A percentile compares a stretch with the other conserved stretches of the same genome.
Evolutionary conservation across 2,329 filamentous ascomycete species (phyloP).

Genomic region (Botrytis squamosa): DNA sequence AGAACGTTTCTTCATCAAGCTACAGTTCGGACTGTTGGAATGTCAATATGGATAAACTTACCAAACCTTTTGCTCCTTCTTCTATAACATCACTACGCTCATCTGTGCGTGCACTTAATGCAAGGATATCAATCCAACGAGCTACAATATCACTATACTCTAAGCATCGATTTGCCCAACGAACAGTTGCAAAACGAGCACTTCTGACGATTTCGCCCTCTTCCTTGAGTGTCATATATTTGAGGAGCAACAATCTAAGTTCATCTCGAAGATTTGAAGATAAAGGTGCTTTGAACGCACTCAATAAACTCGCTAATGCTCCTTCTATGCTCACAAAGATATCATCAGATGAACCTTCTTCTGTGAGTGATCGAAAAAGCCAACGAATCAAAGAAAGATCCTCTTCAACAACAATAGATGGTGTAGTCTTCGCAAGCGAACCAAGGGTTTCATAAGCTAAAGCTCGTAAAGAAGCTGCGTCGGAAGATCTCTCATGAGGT

Average conservation of each 20-base stretch:
- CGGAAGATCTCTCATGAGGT: constrained; percentile 56
- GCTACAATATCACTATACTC: constrained; percentile 75
- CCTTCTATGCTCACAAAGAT: constrained; percentile 88
- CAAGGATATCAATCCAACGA: constrained; percentile 86
- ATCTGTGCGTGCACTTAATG: constrained; percentile 62
- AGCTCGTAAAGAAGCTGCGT: constrained; percentile 67
- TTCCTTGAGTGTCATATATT: constrained; percentile 61
- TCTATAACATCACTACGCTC: constrained; percentile 83
- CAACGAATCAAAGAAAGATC: constrained; percentile 62
- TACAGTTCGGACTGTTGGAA: neutral
- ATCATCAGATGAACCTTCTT: constrained; percentile 70
- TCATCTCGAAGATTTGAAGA: constrained; percentile 37
- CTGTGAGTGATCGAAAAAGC: constrained; percentile 79
- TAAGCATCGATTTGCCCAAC: constrained; percentile 87
- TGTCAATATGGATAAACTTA: constrained; percentile 54
- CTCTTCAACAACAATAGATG: constrained; percentile 53
- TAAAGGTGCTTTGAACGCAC: constrained; percentile 49
- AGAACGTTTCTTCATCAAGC: no score
- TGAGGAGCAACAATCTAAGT: constrained; percentile 56
- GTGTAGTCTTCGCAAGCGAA: constrained; percentile 66
- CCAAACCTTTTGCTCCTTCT: constrained; percentile 84
- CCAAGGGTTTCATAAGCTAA: constrained; percentile 91
- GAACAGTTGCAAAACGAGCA: constrained; percentile 76
- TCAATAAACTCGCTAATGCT: constrained; percentile 75
- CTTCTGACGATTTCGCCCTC: constrained; percentile 60